Evolutionary conservation across 495 filamentous ascomycete genomes (phyloP), one percentile per base, ranked within the genome.

Genomic region (Xylaria curta): DNA sequence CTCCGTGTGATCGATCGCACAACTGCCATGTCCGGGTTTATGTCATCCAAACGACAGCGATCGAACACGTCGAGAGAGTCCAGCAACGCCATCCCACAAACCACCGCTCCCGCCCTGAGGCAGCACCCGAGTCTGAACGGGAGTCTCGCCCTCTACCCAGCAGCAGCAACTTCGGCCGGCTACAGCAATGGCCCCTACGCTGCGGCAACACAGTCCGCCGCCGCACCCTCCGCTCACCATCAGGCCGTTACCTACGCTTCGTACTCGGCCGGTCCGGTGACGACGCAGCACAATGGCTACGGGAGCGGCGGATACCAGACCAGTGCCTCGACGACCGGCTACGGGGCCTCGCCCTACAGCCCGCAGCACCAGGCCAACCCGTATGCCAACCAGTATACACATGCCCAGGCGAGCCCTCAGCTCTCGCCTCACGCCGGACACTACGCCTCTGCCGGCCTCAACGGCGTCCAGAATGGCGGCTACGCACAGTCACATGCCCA

Each of bases 1-100:
- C 40, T 33, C 56, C 56, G 62, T 71, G 69, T 71, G 69, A 51
- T 59, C 69, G 51, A 71, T 66, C 69, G 62, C 69, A 66, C 69
- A 71, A 72, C 58, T 79, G 77, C 77, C 74, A 79, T 79, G 77
- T 78, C 77, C 58, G 58, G 58, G 74, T 79, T 76, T 73, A 76
- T 73, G 76, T 74, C 76, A 64, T 69, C 77, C 63, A 79, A 79
- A 74, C 77, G 77, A 78, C 77, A 79, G 72, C 77, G 77, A 78
- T 79, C 77, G 58, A 78, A 79, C 69, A 79, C 77, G 69, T 79
- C 77, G 74, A 75, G 77, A 76, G 77, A 79, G 60, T 73, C 76
- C 15, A 69, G 66, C 74, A 78, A 78, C 72, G 69, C 59, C 65
- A 75, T 71, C 67, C 74, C 76, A 46, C 66, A 68, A 24, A 68